These are phyloP conservation scores for Alternaria sp. DNA, from an alignment of 2,329 filamentous ascomycete species.

Conservation along the genomic window DNA sequence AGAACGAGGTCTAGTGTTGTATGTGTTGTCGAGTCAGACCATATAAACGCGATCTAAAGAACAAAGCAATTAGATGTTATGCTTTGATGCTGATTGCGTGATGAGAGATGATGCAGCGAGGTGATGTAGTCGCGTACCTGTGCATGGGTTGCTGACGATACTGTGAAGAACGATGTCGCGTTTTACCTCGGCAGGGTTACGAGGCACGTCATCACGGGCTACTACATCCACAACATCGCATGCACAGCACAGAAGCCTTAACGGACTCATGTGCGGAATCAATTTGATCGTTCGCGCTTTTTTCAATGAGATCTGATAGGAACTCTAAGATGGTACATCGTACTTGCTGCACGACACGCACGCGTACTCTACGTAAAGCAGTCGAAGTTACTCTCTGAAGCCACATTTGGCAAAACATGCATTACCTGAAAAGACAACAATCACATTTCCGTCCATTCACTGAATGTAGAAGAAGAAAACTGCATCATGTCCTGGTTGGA, in stretches of 20 bases:
- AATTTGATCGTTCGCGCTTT: too few species aligned
- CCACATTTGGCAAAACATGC: too few species aligned
- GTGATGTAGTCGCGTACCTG: not conserved
- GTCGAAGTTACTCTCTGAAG: not conserved
- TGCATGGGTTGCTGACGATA: not conserved
- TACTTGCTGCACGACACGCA: not conserved
- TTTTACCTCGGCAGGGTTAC: slow-evolving; percentile 18
- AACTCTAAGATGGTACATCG: not conserved
- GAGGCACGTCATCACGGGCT: slow-evolving; percentile 11
- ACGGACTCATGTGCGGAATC: not conserved
- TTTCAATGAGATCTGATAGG: too few species aligned
- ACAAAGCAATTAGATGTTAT: not conserved
- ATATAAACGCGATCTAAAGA: not conserved
- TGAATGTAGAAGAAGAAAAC: fast-evolving
- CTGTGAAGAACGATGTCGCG: not conserved
- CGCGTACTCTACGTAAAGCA: not conserved
- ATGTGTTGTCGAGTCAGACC: not conserved
- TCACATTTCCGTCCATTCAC: too few species aligned
- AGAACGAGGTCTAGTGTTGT: not conserved
- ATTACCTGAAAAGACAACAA: too few species aligned
- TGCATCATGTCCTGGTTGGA: not conserved
- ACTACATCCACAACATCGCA: not conserved
- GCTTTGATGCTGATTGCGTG: not conserved
- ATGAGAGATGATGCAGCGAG: not conserved
- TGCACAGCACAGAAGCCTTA: not conserved